Conservation (phyloP, 768 basidiomycete species). For the Agrocybe praecox region DNA sequence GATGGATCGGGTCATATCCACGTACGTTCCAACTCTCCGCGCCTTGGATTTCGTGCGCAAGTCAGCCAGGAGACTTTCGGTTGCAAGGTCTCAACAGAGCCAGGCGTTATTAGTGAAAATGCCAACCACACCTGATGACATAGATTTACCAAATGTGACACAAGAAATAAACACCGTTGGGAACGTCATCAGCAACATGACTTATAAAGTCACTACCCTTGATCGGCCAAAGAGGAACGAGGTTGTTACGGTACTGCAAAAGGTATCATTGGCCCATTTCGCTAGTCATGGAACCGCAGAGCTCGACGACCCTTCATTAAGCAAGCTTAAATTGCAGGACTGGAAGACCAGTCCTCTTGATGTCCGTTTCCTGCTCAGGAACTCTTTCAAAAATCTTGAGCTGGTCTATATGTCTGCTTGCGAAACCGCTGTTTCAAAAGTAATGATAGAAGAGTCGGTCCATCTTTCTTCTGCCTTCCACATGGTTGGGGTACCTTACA, state of each 20-base stretch:
- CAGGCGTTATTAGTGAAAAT: constrained; percentile 17
- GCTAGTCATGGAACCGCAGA: constrained; percentile 32
- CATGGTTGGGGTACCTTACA: constrained; percentile 21
- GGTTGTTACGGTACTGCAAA: constrained; percentile 3
- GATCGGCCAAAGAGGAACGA: constrained; percentile 8
- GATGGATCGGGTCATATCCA: constrained; percentile 15
- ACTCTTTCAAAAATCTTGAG: constrained; percentile 7
- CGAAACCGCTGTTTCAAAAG: constrained; percentile 29
- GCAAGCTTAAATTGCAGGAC: constrained; percentile 16
- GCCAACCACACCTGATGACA: constrained; percentile 18
- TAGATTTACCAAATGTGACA: constrained; percentile 8
- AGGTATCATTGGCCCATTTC: constrained; percentile 12
- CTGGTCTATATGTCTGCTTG: constrained; percentile 42
- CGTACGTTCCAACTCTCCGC: constrained; percentile 20
- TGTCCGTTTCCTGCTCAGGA: constrained; percentile 17
- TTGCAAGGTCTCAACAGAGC: not conserved
- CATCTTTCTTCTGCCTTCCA: constrained; percentile 38
- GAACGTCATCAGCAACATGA: not conserved
- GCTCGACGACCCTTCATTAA: constrained; percentile 18
- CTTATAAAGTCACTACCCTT: constrained; percentile 8
- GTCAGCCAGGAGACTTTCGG: not conserved
- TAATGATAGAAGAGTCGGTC: constrained; percentile 27
- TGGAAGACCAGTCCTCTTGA: constrained; percentile 15
- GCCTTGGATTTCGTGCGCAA: constrained; percentile 11
- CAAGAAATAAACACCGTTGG: constrained; percentile 9